Percentiles rank a stretch among this genome's conserved stretches.
phyloP scores from a whole-genome alignment of 306 rosid genomes.

The Quercus robur region DNA sequence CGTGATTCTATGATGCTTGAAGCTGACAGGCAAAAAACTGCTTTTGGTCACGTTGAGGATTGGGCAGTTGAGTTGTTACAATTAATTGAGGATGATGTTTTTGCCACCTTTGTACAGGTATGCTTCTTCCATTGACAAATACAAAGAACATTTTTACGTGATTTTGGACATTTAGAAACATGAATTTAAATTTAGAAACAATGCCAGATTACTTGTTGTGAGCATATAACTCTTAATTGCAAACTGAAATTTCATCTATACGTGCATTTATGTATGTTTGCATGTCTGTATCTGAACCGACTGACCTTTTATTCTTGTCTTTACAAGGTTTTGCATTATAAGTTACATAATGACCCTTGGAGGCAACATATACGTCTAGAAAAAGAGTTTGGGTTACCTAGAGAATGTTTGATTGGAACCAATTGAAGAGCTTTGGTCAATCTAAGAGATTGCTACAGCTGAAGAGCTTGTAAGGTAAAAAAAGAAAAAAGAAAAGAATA shows the following conservation, averaged over 20 bases:
- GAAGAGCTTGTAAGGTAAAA: neutral
- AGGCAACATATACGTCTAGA: conserved; percentile 41
- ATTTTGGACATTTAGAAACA: neutral
- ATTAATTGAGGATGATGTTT: conserved; percentile 60
- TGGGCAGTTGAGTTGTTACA: conserved; percentile 68
- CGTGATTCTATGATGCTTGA: conserved; percentile 82
- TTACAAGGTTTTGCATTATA: conserved; percentile 75
- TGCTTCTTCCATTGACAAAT: neutral
- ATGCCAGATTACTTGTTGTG: neutral
- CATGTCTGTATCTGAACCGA: neutral
- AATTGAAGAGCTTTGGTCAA: conserved; percentile 28
- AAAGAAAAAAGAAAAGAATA: neutral
- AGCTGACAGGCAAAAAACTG: conserved; percentile 74
- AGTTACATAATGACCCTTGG: conserved; percentile 87
- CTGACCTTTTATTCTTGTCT: conserved; percentile 21
- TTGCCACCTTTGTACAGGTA: conserved; percentile 79
- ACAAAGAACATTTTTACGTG: neutral
- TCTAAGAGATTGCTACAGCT: conserved; percentile 5
- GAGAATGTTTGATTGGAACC: conserved; percentile 48
- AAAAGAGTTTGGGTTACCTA: conserved; percentile 65
- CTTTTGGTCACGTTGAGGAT: conserved; percentile 46
- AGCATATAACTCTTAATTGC: neutral
- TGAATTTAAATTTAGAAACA: neutral
- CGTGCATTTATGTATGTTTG: neutral
- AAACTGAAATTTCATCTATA: neutral